phyloP scores from a whole-genome alignment of 1,139 yeast species.

The Pichia terricola region DNA sequence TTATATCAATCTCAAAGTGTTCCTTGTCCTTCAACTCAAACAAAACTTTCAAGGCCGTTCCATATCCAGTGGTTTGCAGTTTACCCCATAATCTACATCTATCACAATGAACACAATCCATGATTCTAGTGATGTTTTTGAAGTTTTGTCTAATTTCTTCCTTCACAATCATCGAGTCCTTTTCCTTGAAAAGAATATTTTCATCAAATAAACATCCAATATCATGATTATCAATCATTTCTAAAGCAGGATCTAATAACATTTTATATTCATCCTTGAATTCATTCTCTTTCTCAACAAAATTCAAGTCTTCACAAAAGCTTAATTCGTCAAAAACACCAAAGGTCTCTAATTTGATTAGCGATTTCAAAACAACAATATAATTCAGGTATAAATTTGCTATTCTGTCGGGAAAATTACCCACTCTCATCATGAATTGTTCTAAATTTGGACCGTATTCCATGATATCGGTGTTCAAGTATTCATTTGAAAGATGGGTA shows the following conservation, averaged over 20 bases:
- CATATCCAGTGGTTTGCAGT: slow-evolving; percentile 93
- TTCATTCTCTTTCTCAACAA: slow-evolving; percentile 19
- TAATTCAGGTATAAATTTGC: slow-evolving; percentile 88
- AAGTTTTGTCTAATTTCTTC: slow-evolving; percentile 80
- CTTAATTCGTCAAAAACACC: slow-evolving; percentile 21
- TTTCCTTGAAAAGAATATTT: slow-evolving; percentile 41
- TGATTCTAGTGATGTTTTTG: slow-evolving; percentile 79
- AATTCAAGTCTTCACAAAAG: slow-evolving; percentile 21
- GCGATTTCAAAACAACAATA: slow-evolving; percentile 75
- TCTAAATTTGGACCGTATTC: slow-evolving; percentile 77
- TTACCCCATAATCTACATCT: slow-evolving; percentile 98
- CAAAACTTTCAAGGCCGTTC: slow-evolving; percentile 83
- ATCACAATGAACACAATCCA: slow-evolving; percentile 99
- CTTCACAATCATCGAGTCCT: slow-evolving; percentile 39
- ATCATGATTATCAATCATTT: slow-evolving; percentile 11
- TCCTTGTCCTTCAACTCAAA: slow-evolving; percentile 58
- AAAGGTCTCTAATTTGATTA: slow-evolving; percentile 44
- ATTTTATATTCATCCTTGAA: slow-evolving; percentile 19
- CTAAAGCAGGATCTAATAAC: slow-evolving; percentile 21
- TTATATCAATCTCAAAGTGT: slow-evolving; percentile 38
- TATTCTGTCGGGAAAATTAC: slow-evolving; percentile 78
- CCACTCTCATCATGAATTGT: slow-evolving; percentile 83
- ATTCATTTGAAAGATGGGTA: slow-evolving; percentile 85
- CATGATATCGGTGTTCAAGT: slow-evolving; percentile 61
- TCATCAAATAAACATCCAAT: slow-evolving; percentile 35